Conservation (phyloP, 169 alveolate genomes). For the Amoebophrya sp. region DNA sequence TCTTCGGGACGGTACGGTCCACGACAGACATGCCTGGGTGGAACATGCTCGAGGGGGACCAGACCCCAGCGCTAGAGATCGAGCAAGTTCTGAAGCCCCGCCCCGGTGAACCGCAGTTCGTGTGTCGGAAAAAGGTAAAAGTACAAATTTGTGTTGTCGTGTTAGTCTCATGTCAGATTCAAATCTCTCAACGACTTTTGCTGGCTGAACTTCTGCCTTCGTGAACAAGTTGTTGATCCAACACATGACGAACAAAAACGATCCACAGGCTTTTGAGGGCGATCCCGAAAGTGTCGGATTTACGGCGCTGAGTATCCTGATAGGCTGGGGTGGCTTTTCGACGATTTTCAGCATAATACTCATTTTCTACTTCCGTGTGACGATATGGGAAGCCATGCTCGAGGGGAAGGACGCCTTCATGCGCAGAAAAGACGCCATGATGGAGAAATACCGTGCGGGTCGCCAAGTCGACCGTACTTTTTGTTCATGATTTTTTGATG, state of each 20-base stretch:
- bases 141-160: no score
- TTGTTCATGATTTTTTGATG: background rate
- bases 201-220: no score
- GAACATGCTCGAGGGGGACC: slow-evolving; percentile 14
- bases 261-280: background rate
- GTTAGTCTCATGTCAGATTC: no score
- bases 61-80: background rate
- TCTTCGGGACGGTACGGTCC: background rate
- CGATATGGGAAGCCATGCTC: background rate
- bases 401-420: background rate
- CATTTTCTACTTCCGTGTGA: background rate
- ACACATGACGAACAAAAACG: no score
- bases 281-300: background rate
- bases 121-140: background rate
- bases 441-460: background rate
- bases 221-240: no score
- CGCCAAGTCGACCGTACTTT: background rate
- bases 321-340: background rate
- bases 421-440: background rate
- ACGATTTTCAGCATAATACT: background rate
- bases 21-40: background rate
- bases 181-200: no score
- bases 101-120: background rate
- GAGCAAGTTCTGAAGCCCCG: background rate
- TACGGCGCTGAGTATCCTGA: background rate